phyloP scores from a whole-genome alignment of 805 yeast species.

The Saturnispora kantuleensis region DNA sequence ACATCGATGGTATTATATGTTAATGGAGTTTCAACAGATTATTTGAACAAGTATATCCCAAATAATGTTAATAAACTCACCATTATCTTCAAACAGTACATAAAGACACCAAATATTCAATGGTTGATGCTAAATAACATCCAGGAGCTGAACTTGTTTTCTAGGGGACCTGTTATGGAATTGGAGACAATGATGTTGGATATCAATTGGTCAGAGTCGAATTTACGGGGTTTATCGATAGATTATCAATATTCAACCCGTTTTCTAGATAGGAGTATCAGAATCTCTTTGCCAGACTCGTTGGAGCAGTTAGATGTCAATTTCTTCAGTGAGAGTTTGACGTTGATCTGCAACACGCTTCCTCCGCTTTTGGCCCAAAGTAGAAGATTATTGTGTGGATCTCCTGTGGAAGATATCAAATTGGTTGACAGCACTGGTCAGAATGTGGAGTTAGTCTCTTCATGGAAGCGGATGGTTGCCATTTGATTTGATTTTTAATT shows the following conservation, averaged over 20 bases:
- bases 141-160: conserved; percentile 4
- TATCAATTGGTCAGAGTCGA: conserved; percentile 4
- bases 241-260: conserved; percentile 7
- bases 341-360: conserved; percentile 4
- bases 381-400: conserved; percentile 1
- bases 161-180: conserved; percentile 6
- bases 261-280: conserved; percentile 2
- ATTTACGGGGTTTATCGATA: conserved; percentile 6
- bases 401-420: neutral
- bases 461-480: conserved; percentile 5
- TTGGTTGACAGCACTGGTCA: conserved; percentile 1
- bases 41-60: conserved; percentile 6
- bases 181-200: conserved; percentile 4
- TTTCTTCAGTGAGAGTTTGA: conserved; percentile 3
- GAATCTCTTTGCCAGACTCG: conserved; percentile 1
- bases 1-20: conserved; percentile 3
- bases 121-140: neutral
- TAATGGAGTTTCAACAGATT: conserved; percentile 6
- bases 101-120: neutral
- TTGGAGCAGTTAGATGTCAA: conserved; percentile 7
- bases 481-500: neutral
- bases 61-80: conserved; percentile 2
- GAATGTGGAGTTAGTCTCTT: neutral
- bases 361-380: conserved; percentile 1
- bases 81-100: conserved; percentile 6